Evolutionary conservation across 140 eudicot genomes (phyloP), one percentile per base, ranked within the genome.

Genomic region (Erigeron philadelphicus): DNA sequence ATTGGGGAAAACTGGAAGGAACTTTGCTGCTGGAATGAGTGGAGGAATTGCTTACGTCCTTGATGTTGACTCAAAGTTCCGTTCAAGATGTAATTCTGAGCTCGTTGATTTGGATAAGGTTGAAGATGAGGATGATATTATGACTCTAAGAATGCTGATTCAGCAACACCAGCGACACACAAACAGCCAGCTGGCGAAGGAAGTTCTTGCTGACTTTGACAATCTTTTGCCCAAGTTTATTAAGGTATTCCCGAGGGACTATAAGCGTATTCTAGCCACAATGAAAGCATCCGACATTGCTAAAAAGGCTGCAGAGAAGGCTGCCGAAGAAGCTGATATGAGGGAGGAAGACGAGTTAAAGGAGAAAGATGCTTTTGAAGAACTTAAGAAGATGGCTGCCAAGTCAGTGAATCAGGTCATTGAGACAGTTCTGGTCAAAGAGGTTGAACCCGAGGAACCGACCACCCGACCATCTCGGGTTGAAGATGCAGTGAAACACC

Each of bases 1-100:
- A 40, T 80, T 94, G 38, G 99, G 99, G 3, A 85, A 94, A 81
- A 89, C 97, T 0, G 99, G 99, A 41, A 82, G 99, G 68, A 94
- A 94, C 61, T 94, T 94, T 82, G 99, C 99, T 64, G 99, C 99
- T 8, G 99, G 99, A 7, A 94, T 94, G 99, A 94, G 99, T 58
- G 99, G 99, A 69, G 99, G 99, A 13, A 66, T 94, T 54, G 99
- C 99, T 0, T 94, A 89, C 64, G 95, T 94, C 70, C 90, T 94
- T 64, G 97, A 94, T 69, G 82, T 79, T 66, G 90, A 87, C 76
- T 81, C 88, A 18, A 83, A 59, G 57, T 94, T 94, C 70, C 78
- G 76, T 48, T 85, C 95, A 1, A 81, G 94, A 56, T 94, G 99
- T 81, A 94, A 94, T 54, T 2, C 81, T 4, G 99, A 94, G 86